Evolutionary conservation across 2,329 filamentous ascomycete genomes (phyloP).

Genomic region (Calonectria crousiana): DNA sequence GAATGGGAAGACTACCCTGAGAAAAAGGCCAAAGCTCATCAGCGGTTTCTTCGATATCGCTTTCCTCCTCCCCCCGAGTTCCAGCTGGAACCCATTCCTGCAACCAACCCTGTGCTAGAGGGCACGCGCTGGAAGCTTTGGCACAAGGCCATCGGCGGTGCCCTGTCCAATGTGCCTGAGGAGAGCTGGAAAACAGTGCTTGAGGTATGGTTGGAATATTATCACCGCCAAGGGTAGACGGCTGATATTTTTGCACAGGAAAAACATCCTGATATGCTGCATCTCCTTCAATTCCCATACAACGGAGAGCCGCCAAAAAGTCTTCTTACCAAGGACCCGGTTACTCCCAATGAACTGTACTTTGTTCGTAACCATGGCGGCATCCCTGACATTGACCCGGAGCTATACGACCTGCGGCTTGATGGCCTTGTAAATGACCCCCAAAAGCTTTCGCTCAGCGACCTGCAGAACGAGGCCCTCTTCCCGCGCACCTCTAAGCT

Average conservation of each 20-base stretch:
- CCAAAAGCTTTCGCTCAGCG: slow-evolving; percentile 66
- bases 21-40: slow-evolving; percentile 71
- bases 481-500: slow-evolving; percentile 72
- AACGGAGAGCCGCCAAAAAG: slow-evolving; percentile 73
- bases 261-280: slow-evolving; percentile 71
- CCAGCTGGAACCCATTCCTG: slow-evolving; percentile 66
- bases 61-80: slow-evolving; percentile 62
- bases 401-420: slow-evolving; percentile 65
- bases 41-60: slow-evolving; percentile 54
- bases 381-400: slow-evolving; percentile 73
- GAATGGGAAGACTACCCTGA: slow-evolving; percentile 79
- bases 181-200: slow-evolving; percentile 69
- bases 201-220: slow-evolving; percentile 31
- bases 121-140: slow-evolving; percentile 70
- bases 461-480: slow-evolving; percentile 69
- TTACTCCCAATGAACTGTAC: slow-evolving; percentile 70
- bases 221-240: no score
- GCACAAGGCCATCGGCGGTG: slow-evolving; percentile 61
- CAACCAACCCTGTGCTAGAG: slow-evolving; percentile 68
- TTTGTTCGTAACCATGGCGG: slow-evolving; percentile 81
- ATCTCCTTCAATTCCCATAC: slow-evolving; percentile 73
- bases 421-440: slow-evolving; percentile 73
- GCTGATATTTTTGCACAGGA: slow-evolving; percentile 48
- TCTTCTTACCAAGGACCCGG: slow-evolving; percentile 64
- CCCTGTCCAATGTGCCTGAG: slow-evolving; percentile 61